These are phyloP conservation scores for Candida sp. DNA, from an alignment of 1,139 yeast species.

Conservation along the genomic window DNA sequence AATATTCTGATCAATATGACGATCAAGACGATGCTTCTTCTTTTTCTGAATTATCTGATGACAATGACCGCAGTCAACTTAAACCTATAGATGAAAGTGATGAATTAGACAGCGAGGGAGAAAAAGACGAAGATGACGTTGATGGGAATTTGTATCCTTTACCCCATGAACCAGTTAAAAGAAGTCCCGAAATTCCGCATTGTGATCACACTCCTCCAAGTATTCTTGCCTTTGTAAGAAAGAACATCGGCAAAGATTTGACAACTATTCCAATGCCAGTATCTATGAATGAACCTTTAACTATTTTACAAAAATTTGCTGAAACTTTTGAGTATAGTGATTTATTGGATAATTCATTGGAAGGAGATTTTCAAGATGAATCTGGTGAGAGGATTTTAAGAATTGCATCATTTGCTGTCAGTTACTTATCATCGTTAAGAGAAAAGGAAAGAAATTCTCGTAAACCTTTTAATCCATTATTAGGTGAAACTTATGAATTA, in stretches of 20 bases:
- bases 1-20: slow-evolving; percentile 9
- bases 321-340: slow-evolving; percentile 78
- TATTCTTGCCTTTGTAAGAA: slow-evolving; percentile 71
- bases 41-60: slow-evolving; percentile 1
- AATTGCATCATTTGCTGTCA: slow-evolving; percentile 81
- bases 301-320: slow-evolving; percentile 73
- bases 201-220: slow-evolving; percentile 78
- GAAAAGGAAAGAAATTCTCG: slow-evolving; percentile 73
- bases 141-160: slow-evolving; percentile 59
- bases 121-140: slow-evolving; percentile 12
- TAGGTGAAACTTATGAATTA: slow-evolving; percentile 85
- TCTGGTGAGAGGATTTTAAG: slow-evolving; percentile 62
- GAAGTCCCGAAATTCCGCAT: slow-evolving; percentile 60
- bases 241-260: slow-evolving; percentile 90
- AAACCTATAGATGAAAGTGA: slow-evolving; percentile 3
- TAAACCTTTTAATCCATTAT: slow-evolving; percentile 89
- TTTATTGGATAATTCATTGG: slow-evolving; percentile 60
- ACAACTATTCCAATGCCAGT: slow-evolving; percentile 92
- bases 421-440: slow-evolving; percentile 67
- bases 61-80: not conserved
- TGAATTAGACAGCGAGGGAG: not conserved
- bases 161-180: slow-evolving; percentile 46
- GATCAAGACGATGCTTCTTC: slow-evolving; percentile 5
- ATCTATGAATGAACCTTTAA: slow-evolving; percentile 86
- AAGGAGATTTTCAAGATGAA: slow-evolving; percentile 28